A percentile compares a stretch with the other conserved stretches of the same genome.
Evolutionary conservation across 805 yeast genomes (phyloP).

Genomic region (Komagataella populi): DNA sequence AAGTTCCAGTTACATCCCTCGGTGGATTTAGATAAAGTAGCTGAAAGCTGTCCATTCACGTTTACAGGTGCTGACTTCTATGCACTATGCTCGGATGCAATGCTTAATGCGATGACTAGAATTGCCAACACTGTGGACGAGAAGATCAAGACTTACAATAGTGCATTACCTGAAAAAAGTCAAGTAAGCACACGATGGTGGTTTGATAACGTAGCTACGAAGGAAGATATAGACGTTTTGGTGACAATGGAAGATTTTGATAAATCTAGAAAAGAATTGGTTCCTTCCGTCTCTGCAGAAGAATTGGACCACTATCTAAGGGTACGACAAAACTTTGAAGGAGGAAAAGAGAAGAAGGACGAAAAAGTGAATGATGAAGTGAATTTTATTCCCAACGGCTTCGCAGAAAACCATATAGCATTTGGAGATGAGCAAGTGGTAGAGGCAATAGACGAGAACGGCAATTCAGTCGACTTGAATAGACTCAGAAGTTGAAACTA

Average conservation of each 20-base stretch:
- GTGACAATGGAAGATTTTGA: conserved; percentile 65
- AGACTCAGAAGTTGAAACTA: too few relatives aligned
- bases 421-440: background rate
- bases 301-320: conserved; percentile 72
- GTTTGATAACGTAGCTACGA: conserved; percentile 72
- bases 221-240: conserved; percentile 50
- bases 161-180: conserved; percentile 14
- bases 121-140: conserved; percentile 65
- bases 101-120: conserved; percentile 93
- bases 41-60: conserved; percentile 70
- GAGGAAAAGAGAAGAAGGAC: conserved; percentile 12
- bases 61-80: conserved; percentile 97
- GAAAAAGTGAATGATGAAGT: background rate
- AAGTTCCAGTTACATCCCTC: conserved; percentile 53
- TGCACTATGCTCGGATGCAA: conserved; percentile 90
- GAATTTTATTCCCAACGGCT: background rate
- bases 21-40: conserved; percentile 46
- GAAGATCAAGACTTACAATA: conserved; percentile 42
- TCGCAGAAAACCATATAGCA: background rate
- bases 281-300: conserved; percentile 79
- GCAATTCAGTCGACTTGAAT: background rate
- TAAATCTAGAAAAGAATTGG: conserved; percentile 58
- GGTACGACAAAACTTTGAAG: conserved; percentile 76
- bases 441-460: background rate
- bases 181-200: conserved; percentile 66